Base-by-base conservation (phyloP, 1,284 basidiomycete genomes). In the Chalciporus sp. region DNA sequence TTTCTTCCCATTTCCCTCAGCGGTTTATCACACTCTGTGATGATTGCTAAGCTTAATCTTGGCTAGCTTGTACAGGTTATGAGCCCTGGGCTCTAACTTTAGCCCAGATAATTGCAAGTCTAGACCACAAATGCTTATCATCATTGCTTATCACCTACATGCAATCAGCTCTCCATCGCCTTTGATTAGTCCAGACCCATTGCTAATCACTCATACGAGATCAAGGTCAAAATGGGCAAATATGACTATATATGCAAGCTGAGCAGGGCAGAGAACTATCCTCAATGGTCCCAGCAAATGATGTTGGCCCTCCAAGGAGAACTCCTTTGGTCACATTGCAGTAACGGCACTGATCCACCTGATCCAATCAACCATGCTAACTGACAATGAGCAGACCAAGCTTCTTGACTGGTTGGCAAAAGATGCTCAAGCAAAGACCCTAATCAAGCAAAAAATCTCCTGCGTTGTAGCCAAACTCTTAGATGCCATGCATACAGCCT, bases 211-310 rank as follows among this genome's bases (percentile, higher is more conserved):
- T 29, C 28, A 11, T 8, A 3, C 28, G 8, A 29, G 28, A 29
- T 29, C 28, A 29, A 8, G 10, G 29, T 31, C 7, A 43, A 8
- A 12, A 49, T 42, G 40, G 40, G 40, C 7, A 53, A 56, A 31
- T 53, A 49, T 2, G 8, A 53, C 9, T 47, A 56, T 12, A 53
- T 53, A 10, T 42, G 37, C 1, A 16, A 53, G 8, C 10, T 56
- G 2, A 45, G n/a, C 0, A 42, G 39, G 1, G 35, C 37, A 0
- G 42, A 56, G 1, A 53, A 53, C 9, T 56, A 53, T 4, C 5
- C 23, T 0, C 39, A 46, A 19, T 56, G 47, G 54, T 1, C 1
- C 0, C 0, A 7, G 3, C 37, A 44, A 6, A 52, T 52, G 20
- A 55, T 4, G 0, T n/a, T 55, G 1, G 51, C 42, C 0, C 42